Conservation (phyloP, 2,329 filamentous ascomycete genomes). For the Atkinsonella texensis region DNA sequence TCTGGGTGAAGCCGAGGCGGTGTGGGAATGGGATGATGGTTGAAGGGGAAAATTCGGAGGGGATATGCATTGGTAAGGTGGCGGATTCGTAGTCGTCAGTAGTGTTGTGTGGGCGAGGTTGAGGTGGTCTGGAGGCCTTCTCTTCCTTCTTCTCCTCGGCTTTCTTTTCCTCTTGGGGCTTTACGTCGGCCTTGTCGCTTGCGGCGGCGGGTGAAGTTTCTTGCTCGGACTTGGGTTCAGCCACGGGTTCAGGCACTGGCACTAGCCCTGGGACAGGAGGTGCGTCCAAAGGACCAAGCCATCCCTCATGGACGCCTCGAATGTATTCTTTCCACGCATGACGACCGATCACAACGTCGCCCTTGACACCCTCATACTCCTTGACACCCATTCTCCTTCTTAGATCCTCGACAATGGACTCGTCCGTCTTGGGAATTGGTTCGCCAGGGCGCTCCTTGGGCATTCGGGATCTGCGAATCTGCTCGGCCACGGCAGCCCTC, state of each 20-base stretch:
- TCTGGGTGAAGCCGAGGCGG: constrained; percentile 84
- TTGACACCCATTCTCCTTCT: constrained; percentile 54
- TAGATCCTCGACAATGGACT: constrained; percentile 47
- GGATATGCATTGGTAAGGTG: constrained; percentile 51
- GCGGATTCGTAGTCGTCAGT: constrained; percentile 60
- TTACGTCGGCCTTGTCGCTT: constrained; percentile 15
- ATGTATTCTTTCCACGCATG: constrained; percentile 98
- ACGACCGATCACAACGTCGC: constrained; percentile 80
- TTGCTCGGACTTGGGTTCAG: constrained; percentile 9
- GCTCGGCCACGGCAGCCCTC: constrained; percentile 73
- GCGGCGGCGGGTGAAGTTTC: constrained; percentile 8
- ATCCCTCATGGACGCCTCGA: constrained; percentile 86
- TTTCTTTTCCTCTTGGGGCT: constrained; percentile 27
- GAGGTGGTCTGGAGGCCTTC: constrained; percentile 46
- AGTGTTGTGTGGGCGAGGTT: constrained; percentile 62
- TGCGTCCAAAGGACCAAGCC: constrained; percentile 72
- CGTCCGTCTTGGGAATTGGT: constrained; percentile 33
- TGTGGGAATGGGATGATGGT: constrained; percentile 70
- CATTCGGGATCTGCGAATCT: constrained; percentile 60
- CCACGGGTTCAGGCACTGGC: constrained; percentile 12
- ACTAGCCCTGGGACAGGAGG: constrained; percentile 32
- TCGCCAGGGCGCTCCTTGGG: constrained; percentile 42
- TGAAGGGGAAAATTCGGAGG: constrained; percentile 60
- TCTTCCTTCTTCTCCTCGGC: constrained; percentile 29
- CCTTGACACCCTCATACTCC: constrained; percentile 61